A percentile compares a stretch with the other conserved stretches of the same genome.
Conservation (phyloP, 169 alveolate species). For the Eimeria praecox region DNA sequence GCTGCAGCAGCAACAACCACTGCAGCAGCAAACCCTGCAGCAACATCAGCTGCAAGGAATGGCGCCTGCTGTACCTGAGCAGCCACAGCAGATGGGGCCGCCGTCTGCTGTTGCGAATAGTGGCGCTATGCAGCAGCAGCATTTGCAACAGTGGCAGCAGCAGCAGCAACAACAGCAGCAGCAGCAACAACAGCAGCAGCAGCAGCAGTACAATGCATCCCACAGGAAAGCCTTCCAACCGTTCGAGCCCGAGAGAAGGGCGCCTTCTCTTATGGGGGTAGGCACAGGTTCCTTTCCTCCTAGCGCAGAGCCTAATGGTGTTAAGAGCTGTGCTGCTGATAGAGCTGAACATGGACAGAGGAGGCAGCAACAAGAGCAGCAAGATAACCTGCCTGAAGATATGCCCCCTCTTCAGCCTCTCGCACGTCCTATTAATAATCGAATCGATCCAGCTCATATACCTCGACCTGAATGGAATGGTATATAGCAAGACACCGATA, state of each 20-base stretch:
- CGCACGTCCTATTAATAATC: constrained; percentile 61
- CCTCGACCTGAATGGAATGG: constrained; percentile 82
- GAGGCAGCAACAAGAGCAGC: constrained; percentile 59
- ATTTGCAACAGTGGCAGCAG: constrained; percentile 20
- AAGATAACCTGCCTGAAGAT: not conserved
- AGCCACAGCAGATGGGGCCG: constrained; percentile 43
- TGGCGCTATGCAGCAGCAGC: not conserved
- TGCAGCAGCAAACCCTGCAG: not conserved
- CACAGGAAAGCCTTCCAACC: not conserved
- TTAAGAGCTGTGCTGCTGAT: not conserved
- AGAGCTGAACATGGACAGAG: constrained; percentile 29
- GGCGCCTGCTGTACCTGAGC: constrained; percentile 25
- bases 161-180: constrained; percentile 19
- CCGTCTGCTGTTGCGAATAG: not conserved
- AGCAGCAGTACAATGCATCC: constrained; percentile 30
- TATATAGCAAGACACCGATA: not conserved
- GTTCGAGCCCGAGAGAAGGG: constrained; percentile 20
- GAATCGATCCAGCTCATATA: constrained; percentile 79
- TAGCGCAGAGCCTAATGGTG: constrained; percentile 32
- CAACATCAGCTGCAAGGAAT: constrained; percentile 23
- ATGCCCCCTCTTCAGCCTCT: constrained; percentile 77
- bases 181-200: constrained; percentile 45
- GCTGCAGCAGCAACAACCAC: constrained; percentile 34
- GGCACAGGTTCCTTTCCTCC: constrained; percentile 67
- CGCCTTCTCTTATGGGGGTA: constrained; percentile 61